Evolutionary conservation across 805 yeast species (phyloP).

Genomic region (Candida nanaspora): DNA sequence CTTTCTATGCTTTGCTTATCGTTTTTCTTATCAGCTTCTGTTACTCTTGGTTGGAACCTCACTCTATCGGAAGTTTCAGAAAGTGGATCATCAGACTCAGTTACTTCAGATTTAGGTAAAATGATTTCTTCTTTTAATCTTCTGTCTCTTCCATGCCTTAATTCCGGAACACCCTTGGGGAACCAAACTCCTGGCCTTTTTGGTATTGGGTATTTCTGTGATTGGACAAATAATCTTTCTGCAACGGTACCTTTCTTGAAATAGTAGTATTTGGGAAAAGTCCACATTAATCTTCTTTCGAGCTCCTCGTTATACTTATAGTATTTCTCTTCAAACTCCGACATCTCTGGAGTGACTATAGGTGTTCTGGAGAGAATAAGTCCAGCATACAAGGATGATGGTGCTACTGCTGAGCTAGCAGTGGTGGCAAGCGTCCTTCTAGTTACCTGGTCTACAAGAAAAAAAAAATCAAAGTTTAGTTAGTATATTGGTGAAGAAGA

Average conservation of each 20-base stretch:
- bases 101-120: constrained; percentile 53
- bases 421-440: constrained; percentile 8
- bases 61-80: constrained; percentile 53
- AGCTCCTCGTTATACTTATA: constrained; percentile 80
- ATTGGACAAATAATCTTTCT: constrained; percentile 69
- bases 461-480: not conserved
- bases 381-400: constrained; percentile 33
- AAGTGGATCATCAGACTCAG: constrained; percentile 30
- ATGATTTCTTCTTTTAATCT: constrained; percentile 68
- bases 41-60: constrained; percentile 59
- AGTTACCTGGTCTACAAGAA: constrained; percentile 3
- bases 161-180: constrained; percentile 78
- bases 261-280: constrained; percentile 90
- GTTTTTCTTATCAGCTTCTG: constrained; percentile 64
- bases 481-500: not conserved
- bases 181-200: constrained; percentile 72
- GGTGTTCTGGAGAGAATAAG: constrained; percentile 76
- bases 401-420: not conserved
- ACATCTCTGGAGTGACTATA: constrained; percentile 69
- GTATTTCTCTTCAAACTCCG: constrained; percentile 66
- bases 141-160: constrained; percentile 85
- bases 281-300: constrained; percentile 92
- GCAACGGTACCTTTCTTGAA: constrained; percentile 85
- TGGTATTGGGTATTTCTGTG: constrained; percentile 69
- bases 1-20: constrained; percentile 72